A percentile compares a stretch with the other conserved stretches of the same genome.
These are phyloP conservation scores for Colletotrichum trifolii DNA, from an alignment of 2,329 filamentous ascomycete species.

Conservation along the genomic window DNA sequence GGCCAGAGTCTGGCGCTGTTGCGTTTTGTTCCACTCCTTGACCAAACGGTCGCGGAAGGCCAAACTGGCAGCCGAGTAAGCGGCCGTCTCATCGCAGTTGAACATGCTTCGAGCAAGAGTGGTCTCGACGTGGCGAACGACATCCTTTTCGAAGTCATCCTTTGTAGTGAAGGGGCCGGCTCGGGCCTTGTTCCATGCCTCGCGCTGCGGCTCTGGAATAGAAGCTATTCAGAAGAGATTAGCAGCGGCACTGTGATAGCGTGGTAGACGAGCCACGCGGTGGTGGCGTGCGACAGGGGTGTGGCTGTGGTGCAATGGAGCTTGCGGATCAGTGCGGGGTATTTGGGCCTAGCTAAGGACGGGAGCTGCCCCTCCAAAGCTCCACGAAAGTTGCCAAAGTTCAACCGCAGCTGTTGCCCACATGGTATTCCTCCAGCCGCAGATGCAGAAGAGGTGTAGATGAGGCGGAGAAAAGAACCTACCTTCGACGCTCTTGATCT, in stretches of 20 bases:
- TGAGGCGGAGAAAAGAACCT: constrained; percentile 46
- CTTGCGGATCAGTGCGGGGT: constrained; percentile 40
- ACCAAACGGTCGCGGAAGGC: constrained; percentile 94
- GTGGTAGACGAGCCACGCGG: constrained; percentile 1
- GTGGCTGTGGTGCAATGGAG: constrained; percentile 38
- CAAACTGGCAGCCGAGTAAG: constrained; percentile 89
- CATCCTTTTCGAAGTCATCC: constrained; percentile 87
- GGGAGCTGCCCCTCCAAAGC: constrained; percentile 33
- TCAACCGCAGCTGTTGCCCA: constrained; percentile 10
- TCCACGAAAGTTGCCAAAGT: constrained; percentile 34
- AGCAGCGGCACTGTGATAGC: constrained; percentile 9
- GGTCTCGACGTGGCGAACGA: constrained; percentile 95
- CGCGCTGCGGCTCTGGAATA: constrained; percentile 89
- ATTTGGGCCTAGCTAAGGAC: constrained; percentile 40
- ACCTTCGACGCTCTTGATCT: constrained; percentile 95
- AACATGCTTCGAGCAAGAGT: constrained; percentile 95
- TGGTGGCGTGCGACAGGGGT: constrained; percentile 21
- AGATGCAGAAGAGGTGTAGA: constrained; percentile 11
- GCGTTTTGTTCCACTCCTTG: constrained; percentile 97
- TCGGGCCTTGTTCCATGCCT: constrained; percentile 76
- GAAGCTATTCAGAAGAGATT: constrained; percentile 60
- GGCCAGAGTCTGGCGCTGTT: constrained; percentile 91
- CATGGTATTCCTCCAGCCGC: not conserved
- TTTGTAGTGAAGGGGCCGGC: constrained; percentile 78
- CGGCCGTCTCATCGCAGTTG: constrained; percentile 96